phyloP scores from a whole-genome alignment of 2,329 filamentous ascomycete species.

The Fusarium sp. region DNA sequence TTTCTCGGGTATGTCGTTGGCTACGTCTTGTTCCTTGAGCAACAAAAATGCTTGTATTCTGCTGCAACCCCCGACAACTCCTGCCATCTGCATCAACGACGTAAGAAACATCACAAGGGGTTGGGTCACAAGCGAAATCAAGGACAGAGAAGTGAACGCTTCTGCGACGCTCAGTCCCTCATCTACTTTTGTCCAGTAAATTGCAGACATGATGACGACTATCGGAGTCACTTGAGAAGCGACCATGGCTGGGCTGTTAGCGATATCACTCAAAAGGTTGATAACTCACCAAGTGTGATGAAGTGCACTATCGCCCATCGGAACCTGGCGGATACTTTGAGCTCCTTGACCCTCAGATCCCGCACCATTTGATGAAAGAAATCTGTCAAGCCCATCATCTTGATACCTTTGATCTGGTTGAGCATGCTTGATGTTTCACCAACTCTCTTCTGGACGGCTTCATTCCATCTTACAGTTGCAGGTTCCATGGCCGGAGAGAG shows the following conservation, averaged over 20 bases:
- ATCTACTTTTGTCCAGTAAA: conserved; percentile 51
- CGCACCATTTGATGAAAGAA: conserved; percentile 53
- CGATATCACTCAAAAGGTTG: fast-evolving
- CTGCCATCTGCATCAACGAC: conserved; percentile 52
- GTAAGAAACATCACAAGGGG: conserved; percentile 53
- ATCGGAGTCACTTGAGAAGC: conserved; percentile 52
- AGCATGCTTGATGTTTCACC: conserved; percentile 57
- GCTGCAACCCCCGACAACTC: conserved; percentile 51
- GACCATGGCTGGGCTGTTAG: conserved; percentile 40
- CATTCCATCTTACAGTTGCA: conserved; percentile 56
- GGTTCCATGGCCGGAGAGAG: conserved; percentile 50
- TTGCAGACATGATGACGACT: conserved; percentile 52
- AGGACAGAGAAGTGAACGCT: conserved; percentile 55
- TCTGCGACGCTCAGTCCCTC: conserved; percentile 50
- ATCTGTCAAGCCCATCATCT: conserved; percentile 59
- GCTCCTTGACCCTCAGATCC: conserved; percentile 53
- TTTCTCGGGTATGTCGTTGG: neutral
- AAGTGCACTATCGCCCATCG: conserved; percentile 53
- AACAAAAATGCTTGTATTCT: conserved; percentile 53
- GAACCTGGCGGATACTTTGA: conserved; percentile 56
- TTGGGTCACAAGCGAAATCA: conserved; percentile 52
- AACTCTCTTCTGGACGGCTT: conserved; percentile 58
- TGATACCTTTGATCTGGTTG: conserved; percentile 58
- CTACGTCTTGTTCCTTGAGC: conserved; percentile 38
- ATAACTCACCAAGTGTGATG: conserved; percentile 48